These are phyloP conservation scores for Fusarium hostae DNA, from an alignment of 2,329 filamentous ascomycete species.

Conservation along the genomic window DNA sequence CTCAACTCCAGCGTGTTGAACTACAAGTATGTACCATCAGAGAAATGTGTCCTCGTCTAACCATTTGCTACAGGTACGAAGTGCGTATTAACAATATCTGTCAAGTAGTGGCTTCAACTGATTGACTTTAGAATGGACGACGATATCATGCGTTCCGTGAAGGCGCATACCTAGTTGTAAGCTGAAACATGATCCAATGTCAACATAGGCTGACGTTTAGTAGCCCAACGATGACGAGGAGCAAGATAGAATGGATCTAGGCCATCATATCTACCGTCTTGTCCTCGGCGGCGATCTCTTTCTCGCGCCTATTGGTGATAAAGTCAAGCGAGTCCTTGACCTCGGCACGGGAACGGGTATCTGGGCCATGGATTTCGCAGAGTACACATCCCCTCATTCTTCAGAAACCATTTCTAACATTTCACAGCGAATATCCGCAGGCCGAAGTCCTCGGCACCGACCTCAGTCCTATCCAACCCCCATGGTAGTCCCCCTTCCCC, in stretches of 20 bases:
- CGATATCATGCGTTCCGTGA: conserved; percentile 22
- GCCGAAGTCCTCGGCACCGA: conserved; percentile 20
- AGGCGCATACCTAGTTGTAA: conserved; percentile 14
- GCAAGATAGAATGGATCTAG: conserved; percentile 25
- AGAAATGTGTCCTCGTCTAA: neutral
- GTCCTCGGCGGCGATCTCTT: conserved; percentile 10
- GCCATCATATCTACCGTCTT: conserved; percentile 18
- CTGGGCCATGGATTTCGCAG: conserved; percentile 27
- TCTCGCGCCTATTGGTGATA: conserved; percentile 7
- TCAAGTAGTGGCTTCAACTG: neutral
- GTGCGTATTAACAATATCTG: neutral
- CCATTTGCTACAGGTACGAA: neutral
- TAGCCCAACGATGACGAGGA: conserved; percentile 28
- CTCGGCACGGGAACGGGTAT: conserved; percentile 23
- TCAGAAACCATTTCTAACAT: neutral
- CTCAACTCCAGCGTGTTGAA: conserved; percentile 15
- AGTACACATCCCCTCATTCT: neutral
- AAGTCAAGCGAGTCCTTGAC: conserved; percentile 11
- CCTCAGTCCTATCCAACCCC: conserved; percentile 23
- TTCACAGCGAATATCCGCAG: neutral
- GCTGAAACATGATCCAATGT: no score
- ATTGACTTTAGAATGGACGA: neutral
- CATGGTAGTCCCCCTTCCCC: neutral
- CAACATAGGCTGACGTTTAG: rapidly evolving
- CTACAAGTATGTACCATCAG: conserved; percentile 1